These are phyloP conservation scores for Aureobasidium sp. DNA, from an alignment of 2,329 filamentous ascomycete genomes.

Conservation along the genomic window DNA sequence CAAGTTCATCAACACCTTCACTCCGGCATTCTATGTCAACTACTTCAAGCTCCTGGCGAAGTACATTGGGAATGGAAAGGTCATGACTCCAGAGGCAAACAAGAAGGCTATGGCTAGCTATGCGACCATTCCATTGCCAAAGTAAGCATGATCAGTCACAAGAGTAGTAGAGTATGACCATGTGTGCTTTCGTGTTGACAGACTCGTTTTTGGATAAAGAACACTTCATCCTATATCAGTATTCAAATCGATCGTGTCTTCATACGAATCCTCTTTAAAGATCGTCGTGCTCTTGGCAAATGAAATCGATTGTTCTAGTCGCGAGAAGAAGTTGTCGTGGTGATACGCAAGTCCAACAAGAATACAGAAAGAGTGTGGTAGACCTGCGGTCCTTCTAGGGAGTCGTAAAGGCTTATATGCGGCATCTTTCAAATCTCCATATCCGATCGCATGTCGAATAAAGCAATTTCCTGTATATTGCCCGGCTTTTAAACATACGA, in stretches of 20 bases:
- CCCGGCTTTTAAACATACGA: not conserved
- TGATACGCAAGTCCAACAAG: no score
- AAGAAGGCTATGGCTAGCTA: conserved; percentile 41
- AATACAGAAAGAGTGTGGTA: no score
- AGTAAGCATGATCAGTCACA: not conserved
- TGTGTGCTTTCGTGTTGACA: not conserved
- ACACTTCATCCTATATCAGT: not conserved
- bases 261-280: not conserved
- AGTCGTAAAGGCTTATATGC: no score
- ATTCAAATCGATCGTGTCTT: not conserved
- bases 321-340: not conserved
- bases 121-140: conserved; percentile 29
- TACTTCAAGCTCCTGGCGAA: conserved; percentile 46
- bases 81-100: conserved; percentile 41
- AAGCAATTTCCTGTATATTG: not conserved
- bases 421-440: not conserved
- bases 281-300: not conserved
- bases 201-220: not conserved
- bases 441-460: not conserved
- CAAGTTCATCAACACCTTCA: conserved; percentile 49
- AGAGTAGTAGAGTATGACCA: not conserved
- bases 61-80: conserved; percentile 33
- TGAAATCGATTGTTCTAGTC: not conserved
- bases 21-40: conserved; percentile 48
- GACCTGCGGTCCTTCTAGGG: no score